These are phyloP conservation scores for Picea glauca DNA, from an alignment of 75 land plant species.

Conservation along the genomic window DNA sequence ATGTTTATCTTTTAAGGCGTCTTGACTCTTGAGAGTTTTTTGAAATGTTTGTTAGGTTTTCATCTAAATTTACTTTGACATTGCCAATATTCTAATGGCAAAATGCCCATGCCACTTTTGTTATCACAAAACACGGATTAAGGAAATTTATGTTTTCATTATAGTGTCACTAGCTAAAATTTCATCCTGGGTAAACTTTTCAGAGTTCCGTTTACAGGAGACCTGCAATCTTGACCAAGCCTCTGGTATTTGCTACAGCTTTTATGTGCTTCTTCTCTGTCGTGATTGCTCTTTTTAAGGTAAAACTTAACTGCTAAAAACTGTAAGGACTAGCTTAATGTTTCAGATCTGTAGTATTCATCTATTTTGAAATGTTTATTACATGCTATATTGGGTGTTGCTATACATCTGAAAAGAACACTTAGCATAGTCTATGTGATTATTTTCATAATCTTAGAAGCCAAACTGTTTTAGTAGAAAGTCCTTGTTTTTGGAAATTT, in stretches of 20 bases:
- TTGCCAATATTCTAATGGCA: background rate
- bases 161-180: slow-evolving; percentile 8
- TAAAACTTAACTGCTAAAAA: slow-evolving; percentile 19
- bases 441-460: background rate
- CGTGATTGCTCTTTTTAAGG: slow-evolving; percentile 97
- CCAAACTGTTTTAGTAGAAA: background rate
- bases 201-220: slow-evolving; percentile 77
- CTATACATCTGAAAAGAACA: background rate
- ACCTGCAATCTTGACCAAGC: slow-evolving; percentile 63
- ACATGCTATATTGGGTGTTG: background rate
- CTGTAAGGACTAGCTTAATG: no score
- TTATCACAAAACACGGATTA: background rate
- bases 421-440: background rate
- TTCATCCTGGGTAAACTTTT: slow-evolving; percentile 14
- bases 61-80: background rate
- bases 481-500: background rate
- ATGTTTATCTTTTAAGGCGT: background rate
- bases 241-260: slow-evolving; percentile 88
- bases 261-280: slow-evolving; percentile 99
- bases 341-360: background rate
- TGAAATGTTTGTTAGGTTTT: background rate
- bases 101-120: background rate
- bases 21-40: background rate
- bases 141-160: slow-evolving; percentile 1
- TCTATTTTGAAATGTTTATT: background rate